A percentile compares a stretch with the other conserved stretches of the same genome.
These are phyloP conservation scores for Xylariaceae sp. DNA, from an alignment of 2,329 filamentous ascomycete genomes.

Conservation along the genomic window DNA sequence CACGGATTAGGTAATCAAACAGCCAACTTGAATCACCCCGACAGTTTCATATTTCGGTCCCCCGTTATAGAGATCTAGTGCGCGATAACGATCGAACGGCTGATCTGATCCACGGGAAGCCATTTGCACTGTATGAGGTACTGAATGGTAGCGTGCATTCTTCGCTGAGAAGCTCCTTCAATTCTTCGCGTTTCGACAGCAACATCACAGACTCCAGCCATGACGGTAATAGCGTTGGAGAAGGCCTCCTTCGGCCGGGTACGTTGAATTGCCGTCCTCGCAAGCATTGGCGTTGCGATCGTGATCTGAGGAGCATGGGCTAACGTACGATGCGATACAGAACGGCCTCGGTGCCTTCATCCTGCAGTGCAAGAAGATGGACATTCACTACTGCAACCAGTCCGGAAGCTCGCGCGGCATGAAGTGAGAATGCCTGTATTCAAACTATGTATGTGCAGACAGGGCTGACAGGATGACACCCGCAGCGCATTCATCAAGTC, in stretches of 20 bases:
- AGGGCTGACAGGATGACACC: conserved; percentile 24
- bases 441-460: background rate
- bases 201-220: conserved; percentile 37
- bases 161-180: background rate
- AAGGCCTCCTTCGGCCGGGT: conserved; percentile 51
- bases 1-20: background rate
- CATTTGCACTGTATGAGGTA: no score
- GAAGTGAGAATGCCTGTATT: conserved; percentile 55
- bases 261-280: conserved; percentile 20
- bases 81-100: background rate
- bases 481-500: conserved; percentile 73
- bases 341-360: conserved; percentile 97
- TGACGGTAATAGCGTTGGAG: conserved; percentile 52
- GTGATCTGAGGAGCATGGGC: background rate
- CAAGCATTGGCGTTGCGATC: background rate
- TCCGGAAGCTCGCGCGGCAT: conserved; percentile 89
- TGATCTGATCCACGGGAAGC: background rate
- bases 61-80: no score
- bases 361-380: conserved; percentile 90
- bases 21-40: background rate
- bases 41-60: background rate
- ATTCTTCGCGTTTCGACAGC: background rate
- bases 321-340: conserved; percentile 40
- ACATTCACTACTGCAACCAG: conserved; percentile 97
- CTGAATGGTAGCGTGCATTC: background rate